Evolutionary conservation across 208 protist species (phyloP), one percentile per base, ranked within the genome.

Genomic region (Leptomonas seymouri): DNA sequence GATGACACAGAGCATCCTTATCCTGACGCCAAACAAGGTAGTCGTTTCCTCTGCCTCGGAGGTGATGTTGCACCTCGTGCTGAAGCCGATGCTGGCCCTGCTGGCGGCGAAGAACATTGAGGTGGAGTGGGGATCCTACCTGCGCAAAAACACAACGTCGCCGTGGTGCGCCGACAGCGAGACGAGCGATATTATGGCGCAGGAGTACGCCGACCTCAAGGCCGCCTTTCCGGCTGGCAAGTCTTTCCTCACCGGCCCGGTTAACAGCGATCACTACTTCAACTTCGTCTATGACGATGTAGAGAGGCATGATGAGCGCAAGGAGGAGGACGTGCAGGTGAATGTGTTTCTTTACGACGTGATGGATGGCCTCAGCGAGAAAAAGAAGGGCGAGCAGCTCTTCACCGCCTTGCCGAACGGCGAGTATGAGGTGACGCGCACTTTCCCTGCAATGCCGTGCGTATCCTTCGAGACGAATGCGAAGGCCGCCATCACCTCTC

Each of bases 261-360:
- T 96, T n/a, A 85, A 96, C 71, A 80, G 91, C 46, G 86, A 92
- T 39, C 91, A 96, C 71, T 93, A 81, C 73, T 94, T 93, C 68
- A 80, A 90, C 79, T 96, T 93, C 71, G 86, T 94, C 54, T 96
- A 86, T 64, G 91, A 96, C 66, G 74, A 67, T 62, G 76, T 94
- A 42, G 45, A 81, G 21, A 81, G 86, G 46, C 28, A 50, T 41
- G 51, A 53, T 0, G 68, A 23, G 25, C 61, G 59, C 11, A 70
- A 50, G 51, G 87, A 94, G 69, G 69, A 78, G 53, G 87, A 93
- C 42, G 81, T 83, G 50, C 87, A 94, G 76, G 60, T 96, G 50
- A 94, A 94, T 72, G 74, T 93, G 27, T 91, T 89, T 58, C 76
- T 94, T 54, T 86, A 89, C 78, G 82, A 88, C 64, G 71, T 85